Evolutionary conservation across 129 eudicot genomes (phyloP).

Genomic region (Pittosporum tobira): DNA sequence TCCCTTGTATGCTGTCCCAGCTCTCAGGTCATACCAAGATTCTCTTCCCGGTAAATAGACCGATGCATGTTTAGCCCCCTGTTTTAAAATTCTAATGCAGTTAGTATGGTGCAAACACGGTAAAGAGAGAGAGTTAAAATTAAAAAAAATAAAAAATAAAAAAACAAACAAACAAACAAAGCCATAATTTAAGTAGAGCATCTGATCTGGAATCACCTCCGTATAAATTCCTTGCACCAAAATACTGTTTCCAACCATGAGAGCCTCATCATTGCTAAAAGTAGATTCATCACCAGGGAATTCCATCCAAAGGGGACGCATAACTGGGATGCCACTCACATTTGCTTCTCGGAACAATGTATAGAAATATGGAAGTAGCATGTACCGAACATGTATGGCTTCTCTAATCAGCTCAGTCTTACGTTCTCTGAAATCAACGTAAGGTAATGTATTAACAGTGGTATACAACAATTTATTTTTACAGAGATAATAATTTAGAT

Average conservation of each 20-base stretch:
- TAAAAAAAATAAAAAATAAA: no score
- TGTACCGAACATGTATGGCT: constrained; percentile 75
- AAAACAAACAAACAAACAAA: neutral
- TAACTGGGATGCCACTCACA: constrained; percentile 67
- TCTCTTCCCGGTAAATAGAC: constrained; percentile 75
- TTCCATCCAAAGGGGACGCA: constrained; percentile 99
- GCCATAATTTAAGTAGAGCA: neutral
- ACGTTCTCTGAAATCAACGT: constrained; percentile 47
- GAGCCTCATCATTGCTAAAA: constrained; percentile 83
- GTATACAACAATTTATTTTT: neutral
- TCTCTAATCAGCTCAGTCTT: constrained; percentile 81
- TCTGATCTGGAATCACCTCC: constrained; percentile 29
- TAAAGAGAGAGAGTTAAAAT: neutral
- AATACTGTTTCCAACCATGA: constrained; percentile 86
- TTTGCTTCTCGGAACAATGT: constrained; percentile 92
- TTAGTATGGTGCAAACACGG: neutral
- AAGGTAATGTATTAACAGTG: neutral
- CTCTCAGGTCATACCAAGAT: constrained; percentile 77
- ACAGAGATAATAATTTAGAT: no score
- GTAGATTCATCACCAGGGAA: constrained; percentile 79
- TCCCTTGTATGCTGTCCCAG: constrained; percentile 62
- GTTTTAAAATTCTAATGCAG: constrained; percentile 17
- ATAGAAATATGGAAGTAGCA: constrained; percentile 83
- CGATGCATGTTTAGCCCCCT: constrained; percentile 72
- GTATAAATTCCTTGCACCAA: constrained; percentile 92